phyloP scores from a whole-genome alignment of 1,284 basidiomycete species.

The Meripilus lineatus region DNA sequence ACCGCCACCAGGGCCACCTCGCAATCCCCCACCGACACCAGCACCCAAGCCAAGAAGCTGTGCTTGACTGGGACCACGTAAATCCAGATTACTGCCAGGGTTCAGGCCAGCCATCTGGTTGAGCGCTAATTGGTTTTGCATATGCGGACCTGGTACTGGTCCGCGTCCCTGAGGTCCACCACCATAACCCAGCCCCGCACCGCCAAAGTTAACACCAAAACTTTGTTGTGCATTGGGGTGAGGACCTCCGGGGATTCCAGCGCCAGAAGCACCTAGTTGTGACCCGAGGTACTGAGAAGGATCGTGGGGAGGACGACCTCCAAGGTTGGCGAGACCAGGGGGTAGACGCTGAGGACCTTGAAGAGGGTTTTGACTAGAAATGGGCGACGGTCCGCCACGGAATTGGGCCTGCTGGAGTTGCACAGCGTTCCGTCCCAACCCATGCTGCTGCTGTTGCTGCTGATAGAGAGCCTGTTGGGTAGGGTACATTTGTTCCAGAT shows the following conservation, averaged over 20 bases:
- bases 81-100: conserved; percentile 49
- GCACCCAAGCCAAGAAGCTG: conserved; percentile 43
- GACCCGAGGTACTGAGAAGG: conserved; percentile 60
- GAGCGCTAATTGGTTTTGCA: conserved; percentile 46
- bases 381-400: conserved; percentile 66
- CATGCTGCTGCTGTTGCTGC: conserved; percentile 34
- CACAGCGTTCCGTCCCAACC: conserved; percentile 43
- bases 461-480: conserved; percentile 46
- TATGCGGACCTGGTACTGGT: conserved; percentile 43
- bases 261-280: conserved; percentile 40
- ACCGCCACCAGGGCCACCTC: conserved; percentile 27
- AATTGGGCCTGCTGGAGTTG: conserved; percentile 59
- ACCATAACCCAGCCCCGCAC: conserved; percentile 39
- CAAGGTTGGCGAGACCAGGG: conserved; percentile 78
- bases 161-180: conserved; percentile 48
- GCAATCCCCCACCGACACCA: conserved; percentile 25
- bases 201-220: conserved; percentile 47
- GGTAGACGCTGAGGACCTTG: conserved; percentile 57
- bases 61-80: conserved; percentile 44
- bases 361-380: conserved; percentile 42
- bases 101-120: conserved; percentile 43
- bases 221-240: conserved; percentile 45
- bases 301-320: conserved; percentile 75
- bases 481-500: conserved; percentile 52
- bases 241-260: conserved; percentile 39